A percentile compares a stretch with the other conserved stretches of the same genome.
Evolutionary conservation across 768 basidiomycete genomes (phyloP).

Genomic region (Pulveroboletus ravenelii): DNA sequence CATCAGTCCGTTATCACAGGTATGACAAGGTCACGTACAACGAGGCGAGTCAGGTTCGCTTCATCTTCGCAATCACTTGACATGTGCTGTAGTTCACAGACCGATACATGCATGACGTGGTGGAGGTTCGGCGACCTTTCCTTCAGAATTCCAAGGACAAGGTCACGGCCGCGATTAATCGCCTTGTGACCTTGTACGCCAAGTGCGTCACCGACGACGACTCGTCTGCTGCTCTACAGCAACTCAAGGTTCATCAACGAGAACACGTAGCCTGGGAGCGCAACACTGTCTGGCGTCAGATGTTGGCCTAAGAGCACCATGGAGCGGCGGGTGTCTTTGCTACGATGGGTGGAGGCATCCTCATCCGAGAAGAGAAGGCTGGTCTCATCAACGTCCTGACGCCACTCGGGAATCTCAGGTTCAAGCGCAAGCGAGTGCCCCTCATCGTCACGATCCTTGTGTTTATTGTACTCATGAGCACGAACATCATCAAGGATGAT

Average conservation of each 20-base stretch:
- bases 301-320: conserved; percentile 79
- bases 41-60: conserved; percentile 35
- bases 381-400: conserved; percentile 47
- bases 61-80: neutral
- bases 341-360: conserved; percentile 39
- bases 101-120: conserved; percentile 63
- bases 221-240: conserved; percentile 62
- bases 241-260: conserved; percentile 80
- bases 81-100: conserved; percentile 59
- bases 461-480: too few relatives aligned
- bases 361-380: conserved; percentile 40
- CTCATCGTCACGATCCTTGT: too few relatives aligned
- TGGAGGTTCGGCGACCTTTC: conserved; percentile 70
- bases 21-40: conserved; percentile 91
- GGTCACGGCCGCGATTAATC: conserved; percentile 52
- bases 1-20: conserved; percentile 39
- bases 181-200: conserved; percentile 70
- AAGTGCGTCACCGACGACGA: conserved; percentile 82
- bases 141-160: conserved; percentile 54
- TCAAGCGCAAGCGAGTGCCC: too few relatives aligned
- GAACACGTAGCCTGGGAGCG: conserved; percentile 97
- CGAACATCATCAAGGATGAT: too few relatives aligned
- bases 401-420: conserved; percentile 58
- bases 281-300: conserved; percentile 95
- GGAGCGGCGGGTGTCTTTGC: conserved; percentile 40